Conservation (phyloP, 345 rosid genomes). For the Syzygium aromaticum region DNA sequence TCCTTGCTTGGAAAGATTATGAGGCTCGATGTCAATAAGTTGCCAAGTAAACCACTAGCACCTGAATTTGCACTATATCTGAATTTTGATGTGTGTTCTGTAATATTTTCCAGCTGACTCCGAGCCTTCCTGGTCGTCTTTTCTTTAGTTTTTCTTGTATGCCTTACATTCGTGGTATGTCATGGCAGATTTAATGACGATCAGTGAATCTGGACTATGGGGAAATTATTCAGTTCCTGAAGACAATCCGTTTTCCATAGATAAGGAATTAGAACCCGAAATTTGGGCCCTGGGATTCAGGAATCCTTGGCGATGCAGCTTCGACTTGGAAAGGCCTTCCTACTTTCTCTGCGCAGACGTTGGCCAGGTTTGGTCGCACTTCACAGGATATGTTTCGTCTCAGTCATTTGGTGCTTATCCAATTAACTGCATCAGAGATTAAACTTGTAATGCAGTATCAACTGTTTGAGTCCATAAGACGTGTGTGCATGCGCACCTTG, state of each 20-base stretch:
- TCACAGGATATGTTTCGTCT: conserved; percentile 1
- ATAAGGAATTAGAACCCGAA: conserved; percentile 39
- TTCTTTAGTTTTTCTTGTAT: neutral
- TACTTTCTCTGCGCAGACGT: conserved; percentile 74
- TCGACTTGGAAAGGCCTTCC: conserved; percentile 50
- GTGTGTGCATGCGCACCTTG: neutral
- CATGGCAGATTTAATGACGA: too few species aligned
- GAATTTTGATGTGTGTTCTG: neutral
- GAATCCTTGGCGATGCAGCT: conserved; percentile 66
- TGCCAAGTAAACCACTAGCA: conserved; percentile 50
- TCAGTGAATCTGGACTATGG: conserved; percentile 29
- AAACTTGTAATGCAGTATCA: neutral
- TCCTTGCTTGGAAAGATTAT: conserved; percentile 89
- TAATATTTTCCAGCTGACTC: neutral
- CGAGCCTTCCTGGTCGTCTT: neutral
- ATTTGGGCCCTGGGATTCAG: conserved; percentile 56
- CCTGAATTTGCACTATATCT: neutral
- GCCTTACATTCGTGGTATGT: neutral
- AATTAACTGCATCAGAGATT: neutral
- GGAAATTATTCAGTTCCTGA: conserved; percentile 63
- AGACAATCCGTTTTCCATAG: conserved; percentile 49
- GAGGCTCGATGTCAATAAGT: conserved; percentile 77
- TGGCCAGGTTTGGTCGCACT: conserved; percentile 49
- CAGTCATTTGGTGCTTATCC: neutral
- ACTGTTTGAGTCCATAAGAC: neutral